Conservation (phyloP, 78 protist genomes). For the Chrysochromulina tobinii region DNA sequence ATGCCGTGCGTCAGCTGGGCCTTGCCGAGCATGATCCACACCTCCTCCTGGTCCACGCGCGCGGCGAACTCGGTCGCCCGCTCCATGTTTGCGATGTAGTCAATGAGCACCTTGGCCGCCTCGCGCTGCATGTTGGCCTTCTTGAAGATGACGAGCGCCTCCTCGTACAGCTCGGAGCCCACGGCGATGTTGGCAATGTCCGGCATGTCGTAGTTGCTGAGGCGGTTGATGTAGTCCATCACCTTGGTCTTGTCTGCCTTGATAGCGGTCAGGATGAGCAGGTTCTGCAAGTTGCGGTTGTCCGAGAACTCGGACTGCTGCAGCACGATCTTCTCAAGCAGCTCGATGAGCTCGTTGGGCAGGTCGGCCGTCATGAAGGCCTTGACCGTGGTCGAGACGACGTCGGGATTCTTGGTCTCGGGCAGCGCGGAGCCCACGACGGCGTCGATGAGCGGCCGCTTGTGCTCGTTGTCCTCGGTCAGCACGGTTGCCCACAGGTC, state of each 20-base stretch:
- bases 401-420: constrained; percentile 85
- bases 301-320: constrained; percentile 81
- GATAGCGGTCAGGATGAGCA: constrained; percentile 98
- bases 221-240: constrained; percentile 93
- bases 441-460: constrained; percentile 62
- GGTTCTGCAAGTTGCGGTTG: constrained; percentile 94
- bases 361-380: constrained; percentile 98
- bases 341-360: constrained; percentile 98
- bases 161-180: constrained; percentile 89
- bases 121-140: constrained; percentile 14
- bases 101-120: constrained; percentile 82
- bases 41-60: constrained; percentile 82
- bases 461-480: constrained; percentile 80
- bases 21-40: constrained; percentile 88
- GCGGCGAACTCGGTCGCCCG: constrained; percentile 97
- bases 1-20: constrained; percentile 87
- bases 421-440: constrained; percentile 98
- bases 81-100: constrained; percentile 79
- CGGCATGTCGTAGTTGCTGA: constrained; percentile 95
- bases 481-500: constrained; percentile 97
- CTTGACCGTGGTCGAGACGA: constrained; percentile 94
- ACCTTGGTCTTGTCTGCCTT: constrained; percentile 91
- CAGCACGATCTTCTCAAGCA: constrained; percentile 98
- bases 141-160: constrained; percentile 91
- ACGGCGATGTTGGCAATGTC: constrained; percentile 95